These are phyloP conservation scores for Backusella tuberculispora DNA, from an alignment of 192 early-diverging fungal species.

Conservation along the genomic window DNA sequence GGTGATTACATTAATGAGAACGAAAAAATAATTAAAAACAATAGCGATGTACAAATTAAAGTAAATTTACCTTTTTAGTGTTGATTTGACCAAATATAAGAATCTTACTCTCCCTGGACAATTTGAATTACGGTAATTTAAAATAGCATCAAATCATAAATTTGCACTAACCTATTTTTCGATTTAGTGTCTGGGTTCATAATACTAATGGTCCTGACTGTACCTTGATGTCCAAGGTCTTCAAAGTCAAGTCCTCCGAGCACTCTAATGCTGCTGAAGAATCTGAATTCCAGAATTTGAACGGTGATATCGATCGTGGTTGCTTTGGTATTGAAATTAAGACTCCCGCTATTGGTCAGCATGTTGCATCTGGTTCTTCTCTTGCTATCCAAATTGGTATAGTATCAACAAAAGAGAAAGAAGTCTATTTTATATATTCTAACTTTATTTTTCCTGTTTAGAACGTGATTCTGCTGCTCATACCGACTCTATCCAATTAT, in stretches of 20 bases:
- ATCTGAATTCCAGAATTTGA: constrained; percentile 18
- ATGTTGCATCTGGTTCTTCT: neutral
- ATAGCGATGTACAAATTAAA: neutral
- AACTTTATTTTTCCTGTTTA: neutral
- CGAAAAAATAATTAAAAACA: neutral
- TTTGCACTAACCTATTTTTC: constrained; percentile 1
- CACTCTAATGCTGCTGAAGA: constrained; percentile 37
- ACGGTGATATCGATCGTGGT: constrained; percentile 36
- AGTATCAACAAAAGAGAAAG: neutral
- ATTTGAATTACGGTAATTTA: constrained; percentile 42
- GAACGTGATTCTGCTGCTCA: constrained; percentile 43
- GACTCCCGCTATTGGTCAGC: constrained; percentile 21
- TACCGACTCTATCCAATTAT: constrained; percentile 23
- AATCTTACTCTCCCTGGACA: constrained; percentile 39
- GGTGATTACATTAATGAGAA: constrained; percentile 14
- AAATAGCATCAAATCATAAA: neutral
- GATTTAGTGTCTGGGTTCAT: constrained; percentile 36
- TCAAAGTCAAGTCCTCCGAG: constrained; percentile 23
- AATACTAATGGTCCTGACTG: constrained; percentile 38
- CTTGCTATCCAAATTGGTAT: constrained; percentile 29
- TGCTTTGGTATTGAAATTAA: constrained; percentile 39
- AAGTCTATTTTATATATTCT: neutral
- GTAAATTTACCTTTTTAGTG: constrained; percentile 23
- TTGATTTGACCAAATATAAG: constrained; percentile 37
- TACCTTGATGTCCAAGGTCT: constrained; percentile 44